phyloP scores from a whole-genome alignment of 805 yeast genomes.

The Lipomyces sp. region DNA sequence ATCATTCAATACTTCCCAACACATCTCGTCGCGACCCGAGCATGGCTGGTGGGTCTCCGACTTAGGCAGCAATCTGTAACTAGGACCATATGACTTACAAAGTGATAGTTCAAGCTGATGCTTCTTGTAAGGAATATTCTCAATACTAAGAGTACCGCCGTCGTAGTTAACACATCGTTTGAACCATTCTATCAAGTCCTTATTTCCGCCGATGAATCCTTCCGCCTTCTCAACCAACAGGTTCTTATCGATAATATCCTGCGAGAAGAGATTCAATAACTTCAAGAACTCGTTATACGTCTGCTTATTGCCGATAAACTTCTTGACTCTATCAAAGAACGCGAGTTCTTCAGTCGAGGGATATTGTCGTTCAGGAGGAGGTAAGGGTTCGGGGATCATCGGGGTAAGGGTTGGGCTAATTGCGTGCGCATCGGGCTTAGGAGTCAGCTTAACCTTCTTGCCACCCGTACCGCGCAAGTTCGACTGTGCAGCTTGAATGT shows the following conservation, averaged over 20 bases:
- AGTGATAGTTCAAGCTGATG: conserved; percentile 87
- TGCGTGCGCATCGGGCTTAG: conserved; percentile 33
- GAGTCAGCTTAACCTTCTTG: conserved; percentile 33
- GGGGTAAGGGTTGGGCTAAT: conserved; percentile 75
- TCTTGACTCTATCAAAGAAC: conserved; percentile 91
- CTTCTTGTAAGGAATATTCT: conserved; percentile 82
- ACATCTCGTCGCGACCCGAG: conserved; percentile 97
- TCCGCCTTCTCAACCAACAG: conserved; percentile 84
- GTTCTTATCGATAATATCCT: conserved; percentile 82
- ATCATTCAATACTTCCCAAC: conserved; percentile 98
- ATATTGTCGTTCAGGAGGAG: conserved; percentile 55
- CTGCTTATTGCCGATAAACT: conserved; percentile 83
- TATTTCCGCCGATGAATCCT: conserved; percentile 78
- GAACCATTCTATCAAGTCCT: conserved; percentile 88
- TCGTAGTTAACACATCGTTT: conserved; percentile 87
- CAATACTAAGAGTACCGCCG: conserved; percentile 83
- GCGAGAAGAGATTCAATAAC: conserved; percentile 82
- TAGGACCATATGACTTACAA: conserved; percentile 94
- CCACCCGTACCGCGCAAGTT: conserved; percentile 22
- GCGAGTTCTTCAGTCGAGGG: conserved; percentile 81
- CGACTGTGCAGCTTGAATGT: conserved; percentile 20
- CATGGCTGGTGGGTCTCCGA: conserved; percentile 96
- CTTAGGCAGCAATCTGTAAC: conserved; percentile 89
- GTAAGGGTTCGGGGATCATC: conserved; percentile 81
- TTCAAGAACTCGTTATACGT: conserved; percentile 91